Evolutionary conservation across 179 eudicot genomes (phyloP), one percentile per base, ranked within the genome.

Genomic region (Drosera spatulata): DNA sequence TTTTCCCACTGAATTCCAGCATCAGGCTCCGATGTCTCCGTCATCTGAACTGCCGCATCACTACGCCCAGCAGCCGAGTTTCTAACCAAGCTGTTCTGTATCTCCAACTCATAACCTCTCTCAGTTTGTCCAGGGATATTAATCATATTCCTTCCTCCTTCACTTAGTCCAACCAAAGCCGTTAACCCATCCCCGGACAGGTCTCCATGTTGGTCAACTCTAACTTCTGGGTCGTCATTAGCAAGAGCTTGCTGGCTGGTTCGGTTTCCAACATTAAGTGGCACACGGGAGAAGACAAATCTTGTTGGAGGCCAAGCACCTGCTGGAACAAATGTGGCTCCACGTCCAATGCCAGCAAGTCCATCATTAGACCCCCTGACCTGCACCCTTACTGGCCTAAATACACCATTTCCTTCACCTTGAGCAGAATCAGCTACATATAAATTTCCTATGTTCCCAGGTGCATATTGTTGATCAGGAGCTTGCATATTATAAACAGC

Each of bases 291-390:
- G 72, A 79, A 93, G 50, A 93, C 99, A 70, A 84, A 83, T 58
- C 99, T 88, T 60, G 99, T 85, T 45, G 99, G 95, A 63, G 94
- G 84, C 93, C 95, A 87, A 61, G 90, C 84, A 64, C 85, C 66
- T 61, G 85, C 77, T 6, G 95, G 87, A 48, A 79, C 94, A 69
- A 75, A 73, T 53, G 88, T 81, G 58, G 82, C 74, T 62, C 97
- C 99, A 54, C 91, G 97, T 50, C 99, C 99, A 62, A 93, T 86
- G 59, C 93, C 99, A 71, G 97, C 99, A 69, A 93, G 81, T 42
- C 99, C 99, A 66, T 93, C 99, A 69, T 75, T 86, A 37, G 97
- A 74, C 44, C 97, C 99, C 68, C 99, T 82, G 54, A 78, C 95
- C 72, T 89, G 97, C 61, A 86, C 86, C 55, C 99, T 80, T 12